These are phyloP conservation scores for Pythium guiyangense DNA, from an alignment of 352 stramenopile genomes.

Conservation along the genomic window DNA sequence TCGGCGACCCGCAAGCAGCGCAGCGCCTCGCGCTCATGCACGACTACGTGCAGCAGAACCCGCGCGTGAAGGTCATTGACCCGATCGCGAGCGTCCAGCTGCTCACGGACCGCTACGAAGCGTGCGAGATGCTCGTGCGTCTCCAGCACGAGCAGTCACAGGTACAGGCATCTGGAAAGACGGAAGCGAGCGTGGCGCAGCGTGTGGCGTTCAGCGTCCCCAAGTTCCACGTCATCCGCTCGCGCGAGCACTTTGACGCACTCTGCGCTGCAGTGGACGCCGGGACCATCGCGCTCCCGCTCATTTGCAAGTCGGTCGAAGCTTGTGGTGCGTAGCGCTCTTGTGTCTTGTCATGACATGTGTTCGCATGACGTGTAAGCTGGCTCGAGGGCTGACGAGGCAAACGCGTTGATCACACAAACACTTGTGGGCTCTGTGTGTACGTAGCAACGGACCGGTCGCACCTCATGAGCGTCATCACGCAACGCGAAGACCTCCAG, in stretches of 20 bases:
- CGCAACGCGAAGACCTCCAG: constrained; percentile 50
- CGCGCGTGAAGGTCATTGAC: constrained; percentile 56
- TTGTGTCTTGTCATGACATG: too few relatives aligned
- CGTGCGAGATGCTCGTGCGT: constrained; percentile 44
- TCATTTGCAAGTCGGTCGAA: constrained; percentile 84
- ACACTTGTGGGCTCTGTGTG: constrained; percentile 1
- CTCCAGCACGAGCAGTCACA: constrained; percentile 13
- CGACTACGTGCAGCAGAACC: constrained; percentile 34
- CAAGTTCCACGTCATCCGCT: constrained; percentile 41
- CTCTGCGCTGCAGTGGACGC: constrained; percentile 34
- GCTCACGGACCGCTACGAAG: constrained; percentile 62
- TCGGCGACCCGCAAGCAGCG: constrained; percentile 40
- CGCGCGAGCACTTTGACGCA: constrained; percentile 26
- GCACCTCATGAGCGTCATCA: constrained; percentile 82
- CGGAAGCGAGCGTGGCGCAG: constrained; percentile 13
- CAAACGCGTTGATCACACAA: too few relatives aligned
- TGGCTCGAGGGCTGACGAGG: background rate
- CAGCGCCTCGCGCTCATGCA: constrained; percentile 51
- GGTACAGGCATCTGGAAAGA: constrained; percentile 6
- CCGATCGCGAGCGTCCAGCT: constrained; percentile 59
- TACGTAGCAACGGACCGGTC: constrained; percentile 65
- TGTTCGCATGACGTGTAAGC: background rate
- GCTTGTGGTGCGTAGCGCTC: constrained; percentile 55
- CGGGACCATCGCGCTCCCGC: constrained; percentile 42
- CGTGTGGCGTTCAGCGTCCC: constrained; percentile 42